These are phyloP conservation scores for Auricularia heimuer DNA, from an alignment of 768 basidiomycete species.

Conservation along the genomic window DNA sequence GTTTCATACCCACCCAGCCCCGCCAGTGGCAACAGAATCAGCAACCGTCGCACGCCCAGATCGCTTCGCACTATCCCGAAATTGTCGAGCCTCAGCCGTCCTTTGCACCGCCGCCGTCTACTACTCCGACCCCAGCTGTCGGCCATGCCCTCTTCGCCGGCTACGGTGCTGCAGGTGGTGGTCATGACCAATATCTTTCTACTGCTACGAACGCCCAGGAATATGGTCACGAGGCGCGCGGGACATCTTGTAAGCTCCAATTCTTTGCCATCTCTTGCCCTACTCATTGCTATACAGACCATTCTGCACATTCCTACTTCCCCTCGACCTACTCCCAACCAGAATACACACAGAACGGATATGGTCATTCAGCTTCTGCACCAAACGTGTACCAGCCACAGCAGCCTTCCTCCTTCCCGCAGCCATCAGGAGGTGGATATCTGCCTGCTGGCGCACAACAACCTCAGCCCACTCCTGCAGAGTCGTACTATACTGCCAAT, in stretches of 20 bases:
- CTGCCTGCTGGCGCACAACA: not conserved
- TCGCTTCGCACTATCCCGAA: slow-evolving; percentile 32
- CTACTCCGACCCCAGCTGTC: not conserved
- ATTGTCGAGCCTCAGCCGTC: slow-evolving; percentile 23
- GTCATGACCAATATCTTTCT: slow-evolving; percentile 4
- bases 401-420: not conserved
- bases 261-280: not conserved
- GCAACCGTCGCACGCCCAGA: slow-evolving; percentile 29
- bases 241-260: slow-evolving; percentile 41
- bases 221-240: slow-evolving; percentile 48
- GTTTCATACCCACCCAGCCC: slow-evolving; percentile 35
- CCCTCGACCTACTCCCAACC: not conserved
- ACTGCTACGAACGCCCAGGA: slow-evolving; percentile 6
- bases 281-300: slow-evolving; percentile 31
- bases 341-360: not conserved
- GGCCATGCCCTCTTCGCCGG: slow-evolving; percentile 3
- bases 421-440: not conserved
- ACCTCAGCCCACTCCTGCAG: not conserved
- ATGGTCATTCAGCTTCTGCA: not conserved
- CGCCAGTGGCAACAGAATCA: slow-evolving; percentile 22
- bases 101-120: not conserved
- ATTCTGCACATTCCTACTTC: slow-evolving; percentile 27
- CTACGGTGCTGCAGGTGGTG: not conserved
- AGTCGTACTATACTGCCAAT: not conserved
- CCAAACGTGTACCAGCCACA: not conserved